Evolutionary conservation across 1,284 basidiomycete genomes (phyloP), one percentile per base, ranked within the genome.

Genomic region (Rhodotorula sp.): DNA sequence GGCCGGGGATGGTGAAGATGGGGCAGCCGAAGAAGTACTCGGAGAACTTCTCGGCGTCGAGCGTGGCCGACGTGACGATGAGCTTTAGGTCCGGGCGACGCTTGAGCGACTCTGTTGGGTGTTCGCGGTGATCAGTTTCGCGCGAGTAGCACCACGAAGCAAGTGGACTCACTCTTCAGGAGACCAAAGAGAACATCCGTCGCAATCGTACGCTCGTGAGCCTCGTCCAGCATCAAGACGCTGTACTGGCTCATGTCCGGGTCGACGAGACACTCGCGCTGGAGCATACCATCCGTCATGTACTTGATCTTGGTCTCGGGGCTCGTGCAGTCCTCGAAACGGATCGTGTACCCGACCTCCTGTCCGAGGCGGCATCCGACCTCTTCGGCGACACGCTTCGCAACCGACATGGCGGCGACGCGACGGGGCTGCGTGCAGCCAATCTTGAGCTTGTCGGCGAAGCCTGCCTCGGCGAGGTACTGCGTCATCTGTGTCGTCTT

Each of bases 201-300:
- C 7, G 94, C 89, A 76, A 99, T 97, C 0, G 96, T 98, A 62
- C 96, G 88, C 82, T 99, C 97, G 83, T 99, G 96, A 19, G 97
- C 96, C 83, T 99, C 96, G 82, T 99, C 96, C 78, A 99, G 85
- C 91, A 99, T 98, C 82, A 99, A 86, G 64, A 98, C 93, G 13
- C 92, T 93, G 82, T 99, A 99, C 60, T 88, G 87, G 66, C 88
- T 90, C 80, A 93, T 90, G 76, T 97, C 89, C 9, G 96, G 95
- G 80, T 99, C 97, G 77, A 98, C 91, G 59, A 99, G 84, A 79
- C 91, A 93, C 85, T 99, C 96, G 83, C 96, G 88, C 80, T 97
- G 92, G 19, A 99, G 87, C 93, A 99, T 97, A 84, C 96, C 97
- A 80, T 99, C 96, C 75, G 97, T 99, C 97, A 99, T 99, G 87